Evolutionary conservation across 2,329 filamentous ascomycete species (phyloP).

Genomic region (Rhynchosporium agropyri): DNA sequence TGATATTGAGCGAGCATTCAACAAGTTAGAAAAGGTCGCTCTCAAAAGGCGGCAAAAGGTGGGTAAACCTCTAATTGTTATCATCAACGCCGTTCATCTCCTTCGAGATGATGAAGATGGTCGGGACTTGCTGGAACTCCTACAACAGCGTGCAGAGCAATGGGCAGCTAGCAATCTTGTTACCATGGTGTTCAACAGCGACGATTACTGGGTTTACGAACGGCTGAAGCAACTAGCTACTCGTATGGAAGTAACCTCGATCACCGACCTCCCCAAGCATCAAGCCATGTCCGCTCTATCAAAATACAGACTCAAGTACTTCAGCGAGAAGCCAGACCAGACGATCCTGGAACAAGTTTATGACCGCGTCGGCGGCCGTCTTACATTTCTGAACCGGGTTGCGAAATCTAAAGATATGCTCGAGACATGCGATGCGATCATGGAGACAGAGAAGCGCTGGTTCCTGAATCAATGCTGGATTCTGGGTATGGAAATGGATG

Average conservation of each 20-base stretch:
- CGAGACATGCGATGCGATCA: slow-evolving; percentile 72
- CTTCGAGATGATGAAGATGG: slow-evolving; percentile 90
- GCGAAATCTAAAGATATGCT: slow-evolving; percentile 86
- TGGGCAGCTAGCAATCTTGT: slow-evolving; percentile 93
- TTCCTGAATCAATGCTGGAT: slow-evolving; percentile 80
- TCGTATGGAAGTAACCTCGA: slow-evolving; percentile 89
- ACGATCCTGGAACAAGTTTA: slow-evolving; percentile 76
- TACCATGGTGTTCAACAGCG: slow-evolving; percentile 91
- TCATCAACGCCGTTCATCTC: slow-evolving; percentile 92
- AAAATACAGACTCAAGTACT: slow-evolving; percentile 81
- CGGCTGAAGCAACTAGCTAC: slow-evolving; percentile 89
- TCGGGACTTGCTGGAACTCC: slow-evolving; percentile 87
- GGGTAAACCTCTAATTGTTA: slow-evolving; percentile 78
- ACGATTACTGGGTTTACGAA: slow-evolving; percentile 99
- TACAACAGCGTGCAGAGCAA: slow-evolving; percentile 93
- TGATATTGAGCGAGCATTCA: slow-evolving; percentile 94
- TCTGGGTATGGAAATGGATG: slow-evolving; percentile 78
- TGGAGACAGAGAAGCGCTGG: slow-evolving; percentile 73
- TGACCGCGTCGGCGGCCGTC: slow-evolving; percentile 79
- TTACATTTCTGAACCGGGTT: slow-evolving; percentile 86
- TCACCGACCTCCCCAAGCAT: slow-evolving; percentile 78
- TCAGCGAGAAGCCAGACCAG: slow-evolving; percentile 58
- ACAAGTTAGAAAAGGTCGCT: slow-evolving; percentile 97
- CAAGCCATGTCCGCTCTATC: slow-evolving; percentile 76
- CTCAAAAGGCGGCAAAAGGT: slow-evolving; percentile 63